Evolutionary conservation across 2,329 filamentous ascomycete species (phyloP).

Genomic region (Sclerotinia spermophila): DNA sequence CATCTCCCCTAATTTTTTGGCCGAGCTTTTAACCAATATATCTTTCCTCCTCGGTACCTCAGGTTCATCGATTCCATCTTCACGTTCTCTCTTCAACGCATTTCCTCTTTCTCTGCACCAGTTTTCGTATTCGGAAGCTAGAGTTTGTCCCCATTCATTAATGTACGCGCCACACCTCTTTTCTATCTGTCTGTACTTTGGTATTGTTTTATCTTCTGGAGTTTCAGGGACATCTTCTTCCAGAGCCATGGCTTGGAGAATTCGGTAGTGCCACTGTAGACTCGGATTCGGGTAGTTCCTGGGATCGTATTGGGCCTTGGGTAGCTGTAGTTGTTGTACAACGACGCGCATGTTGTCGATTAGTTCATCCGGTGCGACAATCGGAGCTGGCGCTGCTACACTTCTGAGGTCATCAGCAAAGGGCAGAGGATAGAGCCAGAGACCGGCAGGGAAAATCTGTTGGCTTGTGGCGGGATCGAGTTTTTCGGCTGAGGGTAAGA

Average conservation of each 20-base stretch:
- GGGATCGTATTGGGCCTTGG: constrained; percentile 80
- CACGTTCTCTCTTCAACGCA: constrained; percentile 1
- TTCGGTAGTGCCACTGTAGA: constrained; percentile 95
- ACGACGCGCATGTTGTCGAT: constrained; percentile 79
- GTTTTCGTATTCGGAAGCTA: constrained; percentile 49
- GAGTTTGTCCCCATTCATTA: constrained; percentile 67
- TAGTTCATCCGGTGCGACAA: constrained; percentile 64
- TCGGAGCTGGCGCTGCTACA: constrained; percentile 54
- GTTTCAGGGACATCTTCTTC: constrained; percentile 82
- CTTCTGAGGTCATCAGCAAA: constrained; percentile 85
- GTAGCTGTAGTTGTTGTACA: constrained; percentile 72
- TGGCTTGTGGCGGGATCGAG: constrained; percentile 62
- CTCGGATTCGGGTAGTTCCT: constrained; percentile 85
- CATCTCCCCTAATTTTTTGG: constrained; percentile 13
- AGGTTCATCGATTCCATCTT: background rate
- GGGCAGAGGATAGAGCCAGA: constrained; percentile 86
- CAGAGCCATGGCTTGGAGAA: constrained; percentile 84
- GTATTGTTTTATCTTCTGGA: constrained; percentile 71
- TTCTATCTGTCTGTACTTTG: constrained; percentile 75
- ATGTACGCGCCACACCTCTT: constrained; percentile 81
- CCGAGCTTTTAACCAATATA: background rate
- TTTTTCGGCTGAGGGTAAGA: constrained; percentile 70
- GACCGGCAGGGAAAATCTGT: constrained; percentile 71
- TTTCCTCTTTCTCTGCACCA: background rate
- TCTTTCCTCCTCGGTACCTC: constrained; percentile 12